These are phyloP conservation scores for Kernera saxatilis DNA, from an alignment of 345 rosid genomes.

Conservation along the genomic window DNA sequence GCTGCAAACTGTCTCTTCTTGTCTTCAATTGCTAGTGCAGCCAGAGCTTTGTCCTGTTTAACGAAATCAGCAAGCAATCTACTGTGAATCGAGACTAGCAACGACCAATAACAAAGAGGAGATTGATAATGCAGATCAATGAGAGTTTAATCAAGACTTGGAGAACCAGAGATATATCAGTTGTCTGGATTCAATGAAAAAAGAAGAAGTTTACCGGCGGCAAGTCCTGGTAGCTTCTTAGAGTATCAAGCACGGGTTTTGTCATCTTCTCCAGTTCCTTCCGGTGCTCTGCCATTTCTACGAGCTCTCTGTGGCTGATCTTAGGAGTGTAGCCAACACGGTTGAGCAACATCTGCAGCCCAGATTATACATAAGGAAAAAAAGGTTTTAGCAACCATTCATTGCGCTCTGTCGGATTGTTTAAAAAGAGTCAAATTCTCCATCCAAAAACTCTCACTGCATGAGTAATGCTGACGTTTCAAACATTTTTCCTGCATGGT, in stretches of 20 bases:
- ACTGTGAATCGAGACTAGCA: slow-evolving; percentile 3
- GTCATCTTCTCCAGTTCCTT: slow-evolving; percentile 89
- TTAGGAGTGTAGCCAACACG: slow-evolving; percentile 88
- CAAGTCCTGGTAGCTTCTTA: slow-evolving; percentile 94
- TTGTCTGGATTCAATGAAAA: background rate
- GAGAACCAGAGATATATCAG: background rate
- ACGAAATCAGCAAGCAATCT: background rate
- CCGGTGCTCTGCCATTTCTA: slow-evolving; percentile 82
- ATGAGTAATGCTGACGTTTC: background rate
- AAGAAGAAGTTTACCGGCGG: slow-evolving; percentile 70
- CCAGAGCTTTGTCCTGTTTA: slow-evolving; percentile 84
- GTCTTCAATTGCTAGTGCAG: slow-evolving; percentile 91
- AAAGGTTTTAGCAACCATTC: background rate
- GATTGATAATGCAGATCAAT: background rate
- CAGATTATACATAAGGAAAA: background rate
- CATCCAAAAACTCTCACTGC: background rate
- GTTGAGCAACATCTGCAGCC: slow-evolving; percentile 63
- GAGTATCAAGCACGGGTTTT: slow-evolving; percentile 79
- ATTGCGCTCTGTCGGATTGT: background rate
- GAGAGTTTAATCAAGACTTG: background rate
- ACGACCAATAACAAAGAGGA: slow-evolving; percentile 4
- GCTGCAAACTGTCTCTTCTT: slow-evolving; percentile 85
- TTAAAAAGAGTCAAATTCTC: background rate
- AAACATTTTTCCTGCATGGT: background rate
- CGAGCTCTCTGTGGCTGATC: slow-evolving; percentile 79